Base-by-base conservation (phyloP, 163 green algal species). In the Picocystis sp. region DNA sequence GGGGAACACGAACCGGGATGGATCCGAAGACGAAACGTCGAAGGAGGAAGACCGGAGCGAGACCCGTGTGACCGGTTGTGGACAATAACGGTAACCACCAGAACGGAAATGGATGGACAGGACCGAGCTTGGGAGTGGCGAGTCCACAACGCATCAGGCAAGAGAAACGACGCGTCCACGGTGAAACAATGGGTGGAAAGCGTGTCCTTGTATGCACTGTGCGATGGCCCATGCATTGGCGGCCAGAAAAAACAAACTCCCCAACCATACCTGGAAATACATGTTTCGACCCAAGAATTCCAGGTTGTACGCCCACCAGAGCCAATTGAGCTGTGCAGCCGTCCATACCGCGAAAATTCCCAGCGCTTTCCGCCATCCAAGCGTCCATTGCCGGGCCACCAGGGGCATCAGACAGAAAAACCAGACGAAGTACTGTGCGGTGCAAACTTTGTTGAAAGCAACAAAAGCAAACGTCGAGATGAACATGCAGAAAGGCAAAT, bases 391-490 rank as follows among this genome's bases (percentile, higher is more conserved):
- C 15, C 74, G 75, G 52, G 94, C 54, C 29, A 80, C 63, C 51
- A 93, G 52, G 3, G 87, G 87, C 43, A 92, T 46, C 23, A 94
- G 74, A 25, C 58, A 61, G 22, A 93, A 71, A 62, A 80, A 95
- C 87, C 87, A 96, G 2, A 93, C 86, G 74, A 96, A 96, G 66
- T 96, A 96, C 69, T 96, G 87, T 3, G 83, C 81, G 0, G 83
- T 93, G 24, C 60, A 72, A 11, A 89, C 78, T 57, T 83, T 83
- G 57, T 86, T 86, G 55, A 92, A 77, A 0, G 82, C 70, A 13
- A 92, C 82, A 61, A 92, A 89, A 0, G 71, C 68, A 34, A 87
- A 55, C 11, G 79, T 92, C 50, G 85, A 72, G 23, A 90, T 58
- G 43, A 90, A 51, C 58, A 81, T 74, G 50, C 67, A 81, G n/a